A percentile compares a stretch with the other conserved stretches of the same genome.
Conservation (phyloP, 2,329 filamentous ascomycete genomes). For the Dissoconium aciculare region DNA sequence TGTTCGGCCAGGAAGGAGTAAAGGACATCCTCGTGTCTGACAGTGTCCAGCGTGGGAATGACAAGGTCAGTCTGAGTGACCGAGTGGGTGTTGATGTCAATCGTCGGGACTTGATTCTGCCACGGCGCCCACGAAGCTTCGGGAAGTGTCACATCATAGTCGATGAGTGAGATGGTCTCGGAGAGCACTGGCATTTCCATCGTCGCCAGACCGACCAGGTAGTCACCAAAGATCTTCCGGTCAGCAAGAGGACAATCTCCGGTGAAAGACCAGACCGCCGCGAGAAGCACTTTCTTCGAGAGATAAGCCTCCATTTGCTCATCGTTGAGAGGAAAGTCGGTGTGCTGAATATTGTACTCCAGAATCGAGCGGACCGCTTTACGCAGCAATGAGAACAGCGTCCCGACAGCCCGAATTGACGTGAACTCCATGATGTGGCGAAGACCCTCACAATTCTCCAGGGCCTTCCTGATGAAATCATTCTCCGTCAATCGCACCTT, state of each 20-base stretch:
- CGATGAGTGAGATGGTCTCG: slow-evolving; percentile 66
- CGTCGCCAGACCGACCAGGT: slow-evolving; percentile 63
- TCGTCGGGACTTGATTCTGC: slow-evolving; percentile 84
- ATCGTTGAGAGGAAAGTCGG: slow-evolving; percentile 80
- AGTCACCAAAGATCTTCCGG: slow-evolving; percentile 79
- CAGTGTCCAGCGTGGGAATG: slow-evolving; percentile 92
- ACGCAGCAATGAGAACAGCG: slow-evolving; percentile 87
- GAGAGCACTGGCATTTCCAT: slow-evolving; percentile 75
- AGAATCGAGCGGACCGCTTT: slow-evolving; percentile 84
- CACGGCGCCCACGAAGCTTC: slow-evolving; percentile 80
- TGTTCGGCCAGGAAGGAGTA: slow-evolving; percentile 99
- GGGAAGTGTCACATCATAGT: slow-evolving; percentile 82
- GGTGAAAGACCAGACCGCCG: slow-evolving; percentile 87
- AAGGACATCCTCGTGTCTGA: slow-evolving; percentile 95
- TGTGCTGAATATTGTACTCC: slow-evolving; percentile 88
- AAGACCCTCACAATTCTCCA: slow-evolving; percentile 61
- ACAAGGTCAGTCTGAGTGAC: slow-evolving; percentile 97
- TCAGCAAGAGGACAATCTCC: slow-evolving; percentile 84
- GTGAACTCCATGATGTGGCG: slow-evolving; percentile 99
- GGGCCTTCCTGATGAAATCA: slow-evolving; percentile 62
- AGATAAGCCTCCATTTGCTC: slow-evolving; percentile 83
- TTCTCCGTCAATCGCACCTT: slow-evolving; percentile 61
- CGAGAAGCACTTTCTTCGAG: slow-evolving; percentile 84
- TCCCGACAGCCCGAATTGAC: slow-evolving; percentile 74
- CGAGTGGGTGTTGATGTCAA: slow-evolving; percentile 97